Percentiles rank a stretch among this genome's conserved stretches.
Conservation (phyloP, 2,329 filamentous ascomycete genomes). For the Aureobasidium sp. region DNA sequence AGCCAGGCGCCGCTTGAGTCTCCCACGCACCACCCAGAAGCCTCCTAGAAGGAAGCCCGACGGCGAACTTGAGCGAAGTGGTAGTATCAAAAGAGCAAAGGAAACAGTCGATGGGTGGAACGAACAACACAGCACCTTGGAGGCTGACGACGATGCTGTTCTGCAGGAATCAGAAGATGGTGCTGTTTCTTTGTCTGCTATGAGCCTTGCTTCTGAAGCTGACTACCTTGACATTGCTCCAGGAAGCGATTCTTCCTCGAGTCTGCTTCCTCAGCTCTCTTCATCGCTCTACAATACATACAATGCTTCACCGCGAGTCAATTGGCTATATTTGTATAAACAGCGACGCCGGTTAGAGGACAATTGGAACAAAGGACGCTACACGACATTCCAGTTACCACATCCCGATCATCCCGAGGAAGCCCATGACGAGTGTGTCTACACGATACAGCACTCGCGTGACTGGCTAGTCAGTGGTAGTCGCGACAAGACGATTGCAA, state of each 20-base stretch:
- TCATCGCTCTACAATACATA: neutral
- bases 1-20: neutral
- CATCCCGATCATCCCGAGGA: conserved; percentile 74
- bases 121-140: conserved; percentile 42
- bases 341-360: conserved; percentile 77
- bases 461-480: conserved; percentile 90
- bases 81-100: conserved; percentile 47
- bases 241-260: neutral
- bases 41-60: conserved; percentile 42
- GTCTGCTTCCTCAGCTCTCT: neutral
- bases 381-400: conserved; percentile 80
- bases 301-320: conserved; percentile 41
- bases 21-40: conserved; percentile 19
- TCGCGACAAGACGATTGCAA: conserved; percentile 75
- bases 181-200: neutral
- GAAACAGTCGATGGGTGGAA: conserved; percentile 35
- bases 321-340: conserved; percentile 91
- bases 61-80: conserved; percentile 43
- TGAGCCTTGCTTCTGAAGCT: neutral
- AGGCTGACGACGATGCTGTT: conserved; percentile 33
- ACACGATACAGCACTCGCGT: conserved; percentile 82
- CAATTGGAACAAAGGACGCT: conserved; percentile 84
- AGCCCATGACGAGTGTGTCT: conserved; percentile 87
- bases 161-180: conserved; percentile 11
- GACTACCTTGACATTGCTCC: neutral